Evolutionary conservation across 1,284 basidiomycete species (phyloP).

Genomic region (Gomphus sp.): DNA sequence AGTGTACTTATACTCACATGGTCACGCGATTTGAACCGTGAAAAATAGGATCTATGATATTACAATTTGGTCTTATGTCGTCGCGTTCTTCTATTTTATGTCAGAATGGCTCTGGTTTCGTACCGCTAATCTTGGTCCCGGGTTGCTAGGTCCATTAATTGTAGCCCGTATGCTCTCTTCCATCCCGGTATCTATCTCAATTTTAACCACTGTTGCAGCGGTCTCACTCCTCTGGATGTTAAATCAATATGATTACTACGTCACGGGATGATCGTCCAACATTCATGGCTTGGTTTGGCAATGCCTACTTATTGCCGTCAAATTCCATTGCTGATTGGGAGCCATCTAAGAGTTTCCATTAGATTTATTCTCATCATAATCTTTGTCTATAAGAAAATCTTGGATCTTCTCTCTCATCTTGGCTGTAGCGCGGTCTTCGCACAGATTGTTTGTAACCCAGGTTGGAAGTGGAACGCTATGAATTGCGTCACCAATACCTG

Average conservation of each 20-base stretch:
- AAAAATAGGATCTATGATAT: slow-evolving; percentile 78
- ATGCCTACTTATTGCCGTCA: too few relatives aligned
- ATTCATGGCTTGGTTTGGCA: background rate
- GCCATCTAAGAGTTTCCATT: background rate
- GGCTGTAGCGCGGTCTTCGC: background rate
- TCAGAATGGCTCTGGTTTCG: slow-evolving; percentile 82
- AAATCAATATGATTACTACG: slow-evolving; percentile 63
- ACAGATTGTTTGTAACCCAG: slow-evolving; percentile 5
- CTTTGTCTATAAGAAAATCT: slow-evolving; percentile 8
- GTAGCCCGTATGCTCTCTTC: slow-evolving; percentile 67
- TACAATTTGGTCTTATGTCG: slow-evolving; percentile 77
- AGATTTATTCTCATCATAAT: background rate
- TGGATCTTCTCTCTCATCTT: slow-evolving; percentile 2
- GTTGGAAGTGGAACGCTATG: slow-evolving; percentile 5
- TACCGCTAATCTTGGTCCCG: slow-evolving; percentile 58
- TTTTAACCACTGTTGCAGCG: slow-evolving; percentile 31
- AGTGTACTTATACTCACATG: slow-evolving; percentile 20
- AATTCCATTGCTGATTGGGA: background rate
- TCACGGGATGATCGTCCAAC: slow-evolving; percentile 26
- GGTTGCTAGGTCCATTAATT: slow-evolving; percentile 70
- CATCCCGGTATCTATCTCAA: background rate
- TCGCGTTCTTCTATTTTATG: slow-evolving; percentile 85
- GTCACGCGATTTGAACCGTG: slow-evolving; percentile 4
- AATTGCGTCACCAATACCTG: background rate
- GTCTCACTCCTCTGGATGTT: slow-evolving; percentile 77